Base-by-base conservation (phyloP, 129 eudicot species). In the Oenanthe sinensis region DNA sequence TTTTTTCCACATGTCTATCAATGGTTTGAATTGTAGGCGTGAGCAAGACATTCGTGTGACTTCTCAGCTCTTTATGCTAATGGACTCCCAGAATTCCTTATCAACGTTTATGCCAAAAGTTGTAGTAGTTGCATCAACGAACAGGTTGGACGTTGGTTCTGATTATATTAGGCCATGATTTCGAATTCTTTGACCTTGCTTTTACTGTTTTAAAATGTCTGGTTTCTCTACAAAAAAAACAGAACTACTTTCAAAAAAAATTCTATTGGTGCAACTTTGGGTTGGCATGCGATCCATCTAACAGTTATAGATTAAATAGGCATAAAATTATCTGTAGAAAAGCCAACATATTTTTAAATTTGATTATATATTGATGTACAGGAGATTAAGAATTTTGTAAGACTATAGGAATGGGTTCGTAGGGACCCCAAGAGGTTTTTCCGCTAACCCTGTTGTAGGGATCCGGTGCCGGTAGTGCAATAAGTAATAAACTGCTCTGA, bases 81-180 rank as follows among this genome's bases (percentile, higher is more conserved):
- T 95, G 98, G 98, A 95, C 80, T 88, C 93, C 33, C 87, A 81
- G 82, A 81, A 80, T 33, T 86, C 92, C 28, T 75, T 78, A 16
- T 85, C 90, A 30, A 16, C 87, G 70, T 84, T 87, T 77, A 88
- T 80, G 77, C 85, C 84, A 12, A 87, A 88, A 81, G 96, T 90
- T 79, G 97, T 88, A 46, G 98, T 95, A 82, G 94, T 95, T 50
- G 98, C 97, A 79, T 91, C 98, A 81, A 95, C 98, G 75, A 92
- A 95, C 81, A 95, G 97, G 98, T 95, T 74, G 12, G 42, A 95
- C 96, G 97, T 95, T 74, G 12, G 42, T 77, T 28, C 58, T 46
- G 10, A 30, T 3, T 67, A 15, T 36, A 8, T 30, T 67, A 30
- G 72, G 72, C 8, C 30, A 5, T 60, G 14, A 60, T 60, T 60